A percentile compares a stretch with the other conserved stretches of the same genome.
These are phyloP conservation scores for Iris pallida DNA, from an alignment of 116 monocot genomes.

Conservation along the genomic window DNA sequence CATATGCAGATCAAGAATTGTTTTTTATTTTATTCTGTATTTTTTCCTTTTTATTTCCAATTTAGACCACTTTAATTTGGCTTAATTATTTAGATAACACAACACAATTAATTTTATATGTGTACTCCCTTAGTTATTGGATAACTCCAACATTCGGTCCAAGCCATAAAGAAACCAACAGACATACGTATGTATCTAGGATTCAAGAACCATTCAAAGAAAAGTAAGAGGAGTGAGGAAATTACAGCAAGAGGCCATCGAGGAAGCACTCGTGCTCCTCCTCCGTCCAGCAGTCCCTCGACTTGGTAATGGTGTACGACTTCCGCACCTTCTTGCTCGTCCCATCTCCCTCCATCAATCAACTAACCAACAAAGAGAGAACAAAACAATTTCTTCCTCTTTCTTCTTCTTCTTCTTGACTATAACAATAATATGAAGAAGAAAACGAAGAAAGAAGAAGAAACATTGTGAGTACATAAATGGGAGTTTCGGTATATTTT, in stretches of 20 bases:
- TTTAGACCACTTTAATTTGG: no score
- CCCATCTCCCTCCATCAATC: constrained; percentile 24
- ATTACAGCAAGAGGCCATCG: constrained; percentile 67
- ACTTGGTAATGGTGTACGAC: constrained; percentile 87
- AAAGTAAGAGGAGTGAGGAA: not conserved
- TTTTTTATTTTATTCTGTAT: no score
- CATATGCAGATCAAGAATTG: no score
- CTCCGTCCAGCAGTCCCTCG: constrained; percentile 74
- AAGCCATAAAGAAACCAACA: not conserved
- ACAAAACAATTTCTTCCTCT: not conserved
- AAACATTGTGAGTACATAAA: not conserved
- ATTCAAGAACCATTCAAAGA: not conserved
- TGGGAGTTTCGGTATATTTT: constrained; percentile 1
- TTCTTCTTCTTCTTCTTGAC: not conserved
- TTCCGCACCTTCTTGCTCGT: constrained; percentile 68
- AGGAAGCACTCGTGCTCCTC: constrained; percentile 84
- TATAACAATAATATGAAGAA: constrained; percentile 1
- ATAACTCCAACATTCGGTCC: not conserved
- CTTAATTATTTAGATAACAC: no score
- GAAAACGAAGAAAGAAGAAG: not conserved
- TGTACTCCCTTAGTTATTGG: no score
- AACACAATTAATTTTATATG: no score
- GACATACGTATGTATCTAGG: not conserved
- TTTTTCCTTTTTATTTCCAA: no score
- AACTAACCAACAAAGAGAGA: not conserved